phyloP scores from a whole-genome alignment of 2,329 filamentous ascomycete species.

The Chrysosporium keratinophilum region DNA sequence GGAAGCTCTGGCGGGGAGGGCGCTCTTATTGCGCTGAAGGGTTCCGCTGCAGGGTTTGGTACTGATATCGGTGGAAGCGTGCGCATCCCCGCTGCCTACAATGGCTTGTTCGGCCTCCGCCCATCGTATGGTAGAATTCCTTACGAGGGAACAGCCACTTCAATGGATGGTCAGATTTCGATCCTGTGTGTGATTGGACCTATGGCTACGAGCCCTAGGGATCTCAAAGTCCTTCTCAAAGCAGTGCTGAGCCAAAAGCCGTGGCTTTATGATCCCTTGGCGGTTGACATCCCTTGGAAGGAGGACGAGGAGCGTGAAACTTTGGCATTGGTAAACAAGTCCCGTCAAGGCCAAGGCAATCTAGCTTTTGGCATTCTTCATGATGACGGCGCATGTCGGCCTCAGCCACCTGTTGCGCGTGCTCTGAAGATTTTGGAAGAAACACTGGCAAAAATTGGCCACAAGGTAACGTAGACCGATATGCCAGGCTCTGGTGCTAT shows the following conservation, averaged over 20 bases:
- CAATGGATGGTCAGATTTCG: conserved; percentile 53
- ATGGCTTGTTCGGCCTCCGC: conserved; percentile 47
- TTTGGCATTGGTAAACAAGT: conserved; percentile 31
- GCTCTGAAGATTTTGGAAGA: conserved; percentile 44
- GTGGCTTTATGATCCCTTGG: conserved; percentile 57
- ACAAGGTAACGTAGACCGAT: conserved; percentile 28
- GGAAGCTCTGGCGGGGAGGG: conserved; percentile 52
- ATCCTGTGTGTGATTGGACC: conserved; percentile 55
- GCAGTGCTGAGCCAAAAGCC: conserved; percentile 49
- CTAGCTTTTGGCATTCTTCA: conserved; percentile 48
- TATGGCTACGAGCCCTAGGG: conserved; percentile 46
- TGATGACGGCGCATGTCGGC: conserved; percentile 42
- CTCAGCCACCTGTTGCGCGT: conserved; percentile 49
- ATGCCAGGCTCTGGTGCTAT: background rate
- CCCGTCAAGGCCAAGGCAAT: conserved; percentile 23
- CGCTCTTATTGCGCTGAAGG: conserved; percentile 45
- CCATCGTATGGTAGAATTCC: conserved; percentile 45
- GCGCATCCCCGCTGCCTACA: conserved; percentile 51
- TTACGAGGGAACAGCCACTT: conserved; percentile 52
- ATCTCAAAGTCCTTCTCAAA: conserved; percentile 47
- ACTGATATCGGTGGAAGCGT: conserved; percentile 48
- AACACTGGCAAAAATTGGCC: conserved; percentile 43
- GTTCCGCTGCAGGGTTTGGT: conserved; percentile 47
- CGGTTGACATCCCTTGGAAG: conserved; percentile 57
- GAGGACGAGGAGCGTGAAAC: conserved; percentile 33